These are phyloP conservation scores for Cytospora piceae DNA, from an alignment of 2,329 filamentous ascomycete genomes.

Conservation along the genomic window DNA sequence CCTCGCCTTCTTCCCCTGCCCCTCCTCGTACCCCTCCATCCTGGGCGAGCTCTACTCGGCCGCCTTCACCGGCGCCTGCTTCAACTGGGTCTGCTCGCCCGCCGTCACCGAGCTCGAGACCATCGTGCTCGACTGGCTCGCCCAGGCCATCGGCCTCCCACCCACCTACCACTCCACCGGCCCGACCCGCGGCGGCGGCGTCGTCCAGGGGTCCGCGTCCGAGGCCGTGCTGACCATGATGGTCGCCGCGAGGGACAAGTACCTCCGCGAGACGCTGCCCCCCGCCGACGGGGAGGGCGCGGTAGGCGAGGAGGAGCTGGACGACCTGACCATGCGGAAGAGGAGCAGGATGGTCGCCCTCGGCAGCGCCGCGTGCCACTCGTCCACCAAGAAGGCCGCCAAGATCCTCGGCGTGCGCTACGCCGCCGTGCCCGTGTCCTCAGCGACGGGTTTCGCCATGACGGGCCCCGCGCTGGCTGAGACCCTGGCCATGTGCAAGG, in stretches of 20 bases:
- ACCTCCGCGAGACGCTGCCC: conserved; percentile 64
- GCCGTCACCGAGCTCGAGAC: conserved; percentile 94
- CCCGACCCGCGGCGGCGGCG: conserved; percentile 75
- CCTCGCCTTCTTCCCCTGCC: conserved; percentile 92
- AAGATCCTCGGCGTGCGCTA: conserved; percentile 85
- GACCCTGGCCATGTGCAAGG: conserved; percentile 67
- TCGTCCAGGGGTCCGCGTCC: conserved; percentile 91
- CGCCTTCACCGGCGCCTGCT: conserved; percentile 86
- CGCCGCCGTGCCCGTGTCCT: conserved; percentile 65
- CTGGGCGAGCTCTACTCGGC: conserved; percentile 91
- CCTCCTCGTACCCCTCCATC: conserved; percentile 80
- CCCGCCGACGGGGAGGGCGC: conserved; percentile 39
- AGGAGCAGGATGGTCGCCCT: conserved; percentile 77
- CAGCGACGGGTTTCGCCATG: conserved; percentile 70
- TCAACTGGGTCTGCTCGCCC: conserved; percentile 96
- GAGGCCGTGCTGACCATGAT: conserved; percentile 87
- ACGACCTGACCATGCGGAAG: conserved; percentile 70
- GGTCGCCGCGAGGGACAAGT: conserved; percentile 83
- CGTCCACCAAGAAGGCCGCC: conserved; percentile 84
- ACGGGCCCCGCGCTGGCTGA: conserved; percentile 64
- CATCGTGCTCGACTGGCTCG: conserved; percentile 89
- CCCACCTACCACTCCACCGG: conserved; percentile 73
- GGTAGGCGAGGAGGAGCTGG: conserved; percentile 58
- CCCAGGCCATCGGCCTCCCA: conserved; percentile 74
- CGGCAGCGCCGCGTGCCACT: conserved; percentile 79